Evolutionary conservation across 345 rosid genomes (phyloP).

Genomic region (Gossypium sturtianum): DNA sequence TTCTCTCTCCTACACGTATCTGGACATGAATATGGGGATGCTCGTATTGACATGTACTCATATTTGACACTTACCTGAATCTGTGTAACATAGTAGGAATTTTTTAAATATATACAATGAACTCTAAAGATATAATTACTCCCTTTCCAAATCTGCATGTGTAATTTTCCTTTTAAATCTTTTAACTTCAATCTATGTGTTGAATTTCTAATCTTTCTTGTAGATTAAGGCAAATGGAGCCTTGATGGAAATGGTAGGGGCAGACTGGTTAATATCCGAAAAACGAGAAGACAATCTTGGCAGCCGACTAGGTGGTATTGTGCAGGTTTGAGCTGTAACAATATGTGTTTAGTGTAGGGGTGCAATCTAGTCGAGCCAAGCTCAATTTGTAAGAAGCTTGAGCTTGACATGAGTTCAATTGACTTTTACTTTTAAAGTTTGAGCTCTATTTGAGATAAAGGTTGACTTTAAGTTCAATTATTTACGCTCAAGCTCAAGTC

Average conservation of each 20-base stretch:
- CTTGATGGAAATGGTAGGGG: slow-evolving; percentile 85
- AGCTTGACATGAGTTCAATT: background rate
- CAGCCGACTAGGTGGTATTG: slow-evolving; percentile 57
- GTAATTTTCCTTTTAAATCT: background rate
- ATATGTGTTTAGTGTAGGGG: background rate
- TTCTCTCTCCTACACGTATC: no score
- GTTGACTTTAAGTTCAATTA: background rate
- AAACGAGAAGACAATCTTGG: slow-evolving; percentile 72
- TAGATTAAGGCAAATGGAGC: slow-evolving; percentile 70
- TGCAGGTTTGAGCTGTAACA: slow-evolving; percentile 46
- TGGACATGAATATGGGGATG: no score
- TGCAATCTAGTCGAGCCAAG: background rate
- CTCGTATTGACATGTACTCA: no score
- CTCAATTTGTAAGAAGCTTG: background rate
- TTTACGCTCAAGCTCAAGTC: background rate
- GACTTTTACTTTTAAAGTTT: background rate
- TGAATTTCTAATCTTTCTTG: background rate
- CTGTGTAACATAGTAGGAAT: no score
- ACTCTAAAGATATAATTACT: background rate
- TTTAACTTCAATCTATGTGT: background rate
- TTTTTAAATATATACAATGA: background rate
- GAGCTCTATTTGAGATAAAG: background rate
- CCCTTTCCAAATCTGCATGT: background rate
- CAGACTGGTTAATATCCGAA: slow-evolving; percentile 84
- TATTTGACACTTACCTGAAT: no score